Percentiles rank a stretch among this genome's conserved stretches.
phyloP scores from a whole-genome alignment of 1,284 basidiomycete species.

The Pseudozyma sp. region DNA sequence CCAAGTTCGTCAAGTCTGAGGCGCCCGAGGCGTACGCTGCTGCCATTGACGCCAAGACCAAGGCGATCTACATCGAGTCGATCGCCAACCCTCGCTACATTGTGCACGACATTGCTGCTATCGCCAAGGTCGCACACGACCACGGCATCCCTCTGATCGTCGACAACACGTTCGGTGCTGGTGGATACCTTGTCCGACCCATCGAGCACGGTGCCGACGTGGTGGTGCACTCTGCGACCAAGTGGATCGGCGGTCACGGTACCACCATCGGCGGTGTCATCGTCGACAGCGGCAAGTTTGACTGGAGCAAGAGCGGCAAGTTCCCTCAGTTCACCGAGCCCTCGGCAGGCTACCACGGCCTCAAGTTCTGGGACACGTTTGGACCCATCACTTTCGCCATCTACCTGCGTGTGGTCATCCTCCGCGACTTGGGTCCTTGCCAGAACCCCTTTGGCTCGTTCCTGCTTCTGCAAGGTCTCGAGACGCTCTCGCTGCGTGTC shows the following conservation, averaged over 20 bases:
- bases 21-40: slow-evolving; percentile 77
- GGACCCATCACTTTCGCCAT: slow-evolving; percentile 79
- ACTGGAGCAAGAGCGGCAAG: slow-evolving; percentile 81
- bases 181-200: slow-evolving; percentile 79
- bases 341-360: slow-evolving; percentile 84
- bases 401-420: slow-evolving; percentile 79
- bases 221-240: slow-evolving; percentile 87
- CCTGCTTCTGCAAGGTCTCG: slow-evolving; percentile 84
- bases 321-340: slow-evolving; percentile 87
- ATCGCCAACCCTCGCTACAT: slow-evolving; percentile 86
- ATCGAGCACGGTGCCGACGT: slow-evolving; percentile 86
- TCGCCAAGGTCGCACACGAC: slow-evolving; percentile 83
- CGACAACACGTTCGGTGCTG: slow-evolving; percentile 91
- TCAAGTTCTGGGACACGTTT: slow-evolving; percentile 75
- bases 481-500: slow-evolving; percentile 83
- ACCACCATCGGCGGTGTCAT: slow-evolving; percentile 87
- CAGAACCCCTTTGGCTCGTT: slow-evolving; percentile 86
- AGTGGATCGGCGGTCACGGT: slow-evolving; percentile 91
- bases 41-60: slow-evolving; percentile 70
- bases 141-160: slow-evolving; percentile 82
- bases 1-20: slow-evolving; percentile 79
- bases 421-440: slow-evolving; percentile 81
- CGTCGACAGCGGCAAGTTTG: slow-evolving; percentile 83
- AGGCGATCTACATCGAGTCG: slow-evolving; percentile 79
- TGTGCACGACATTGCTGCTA: slow-evolving; percentile 77